Evolutionary conservation across 805 yeast genomes (phyloP).

Genomic region (Kockiozyma suomiensis): DNA sequence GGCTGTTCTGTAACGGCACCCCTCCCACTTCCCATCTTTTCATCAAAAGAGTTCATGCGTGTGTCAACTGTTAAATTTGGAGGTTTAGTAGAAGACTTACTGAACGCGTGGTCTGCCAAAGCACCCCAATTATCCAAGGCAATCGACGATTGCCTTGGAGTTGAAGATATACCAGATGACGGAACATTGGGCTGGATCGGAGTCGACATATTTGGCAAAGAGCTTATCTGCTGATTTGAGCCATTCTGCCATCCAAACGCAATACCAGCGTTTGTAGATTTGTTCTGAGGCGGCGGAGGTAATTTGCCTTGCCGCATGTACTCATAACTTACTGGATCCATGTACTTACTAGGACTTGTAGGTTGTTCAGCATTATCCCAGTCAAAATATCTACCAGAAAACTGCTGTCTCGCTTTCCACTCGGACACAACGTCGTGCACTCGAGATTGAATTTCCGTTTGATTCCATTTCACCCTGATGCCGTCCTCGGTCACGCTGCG

Average conservation of each 20-base stretch:
- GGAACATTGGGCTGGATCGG: not conserved
- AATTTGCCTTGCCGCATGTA: not conserved
- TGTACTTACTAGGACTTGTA: not conserved
- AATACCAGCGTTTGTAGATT: not conserved
- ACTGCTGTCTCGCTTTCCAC: conserved; percentile 15
- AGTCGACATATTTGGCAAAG: not conserved
- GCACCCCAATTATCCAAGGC: conserved; percentile 19
- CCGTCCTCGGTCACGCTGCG: conserved; percentile 17
- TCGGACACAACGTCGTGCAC: conserved; percentile 25
- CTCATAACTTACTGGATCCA: not conserved
- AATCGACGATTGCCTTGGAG: not conserved
- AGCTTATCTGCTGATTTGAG: not conserved
- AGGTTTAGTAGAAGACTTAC: not conserved
- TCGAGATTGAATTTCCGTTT: conserved; percentile 21
- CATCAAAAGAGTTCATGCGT: not conserved
- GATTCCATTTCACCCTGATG: conserved; percentile 20
- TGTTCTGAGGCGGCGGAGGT: conserved; percentile 3
- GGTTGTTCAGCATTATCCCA: conserved; percentile 28
- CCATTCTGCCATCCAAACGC: conserved; percentile 23
- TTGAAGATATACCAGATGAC: not conserved
- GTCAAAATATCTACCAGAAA: conserved; percentile 13
- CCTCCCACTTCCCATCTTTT: not conserved
- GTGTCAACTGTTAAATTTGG: not conserved
- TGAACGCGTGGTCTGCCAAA: not conserved
- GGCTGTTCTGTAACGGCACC: not conserved